A percentile compares a stretch with the other conserved stretches of the same genome.
These are phyloP conservation scores for Pleomassaria siparia DNA, from an alignment of 2,329 filamentous ascomycete species.

Conservation along the genomic window DNA sequence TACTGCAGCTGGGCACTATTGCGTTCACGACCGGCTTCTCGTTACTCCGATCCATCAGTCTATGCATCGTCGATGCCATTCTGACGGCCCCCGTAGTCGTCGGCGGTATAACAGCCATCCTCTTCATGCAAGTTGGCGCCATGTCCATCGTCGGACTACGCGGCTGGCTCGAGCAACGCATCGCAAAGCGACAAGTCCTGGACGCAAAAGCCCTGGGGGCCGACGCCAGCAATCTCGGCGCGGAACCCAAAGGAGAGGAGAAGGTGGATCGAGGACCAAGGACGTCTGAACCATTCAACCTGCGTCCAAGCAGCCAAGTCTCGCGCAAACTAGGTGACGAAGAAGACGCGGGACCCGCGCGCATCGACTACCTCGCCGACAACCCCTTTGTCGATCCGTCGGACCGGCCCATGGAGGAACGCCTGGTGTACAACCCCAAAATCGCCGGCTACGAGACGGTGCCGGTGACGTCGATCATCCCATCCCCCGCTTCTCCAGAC, in stretches of 20 bases:
- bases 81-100: conserved; percentile 20
- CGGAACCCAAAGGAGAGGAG: conserved; percentile 1
- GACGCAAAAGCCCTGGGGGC: not conserved
- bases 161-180: conserved; percentile 28
- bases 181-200: conserved; percentile 14
- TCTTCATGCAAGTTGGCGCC: conserved; percentile 26
- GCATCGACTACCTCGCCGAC: not conserved
- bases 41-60: conserved; percentile 23
- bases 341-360: not conserved
- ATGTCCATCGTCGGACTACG: conserved; percentile 22
- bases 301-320: conserved; percentile 25
- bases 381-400: not conserved
- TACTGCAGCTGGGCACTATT: conserved; percentile 22
- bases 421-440: not conserved
- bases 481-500: not conserved
- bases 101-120: conserved; percentile 14
- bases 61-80: conserved; percentile 31
- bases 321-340: conserved; percentile 21
- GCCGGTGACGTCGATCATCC: not conserved
- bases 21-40: conserved; percentile 23
- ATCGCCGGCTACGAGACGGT: not conserved
- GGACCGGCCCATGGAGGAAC: not conserved
- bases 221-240: not conserved
- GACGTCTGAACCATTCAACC: conserved; percentile 15
- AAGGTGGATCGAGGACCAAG: not conserved